Percentiles rank a stretch among this genome's conserved stretches.
Evolutionary conservation across 495 filamentous ascomycete genomes (phyloP).

Genomic region (Penicillium turbatum): DNA sequence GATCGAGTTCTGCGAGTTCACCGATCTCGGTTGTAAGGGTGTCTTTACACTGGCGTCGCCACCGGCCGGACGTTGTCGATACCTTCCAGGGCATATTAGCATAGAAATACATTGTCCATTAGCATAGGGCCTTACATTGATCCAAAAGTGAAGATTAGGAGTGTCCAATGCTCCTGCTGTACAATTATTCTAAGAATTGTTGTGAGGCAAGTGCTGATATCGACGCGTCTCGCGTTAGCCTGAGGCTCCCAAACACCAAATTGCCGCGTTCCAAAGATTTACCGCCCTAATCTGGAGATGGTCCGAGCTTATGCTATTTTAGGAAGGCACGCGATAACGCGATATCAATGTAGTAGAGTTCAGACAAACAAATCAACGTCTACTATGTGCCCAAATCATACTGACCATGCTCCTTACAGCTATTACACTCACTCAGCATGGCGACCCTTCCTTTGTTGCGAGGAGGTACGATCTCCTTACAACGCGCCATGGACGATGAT

Average conservation of each 20-base stretch:
- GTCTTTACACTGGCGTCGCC: conserved; percentile 35
- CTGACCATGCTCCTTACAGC: no score
- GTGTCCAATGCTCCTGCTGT: conserved; percentile 4
- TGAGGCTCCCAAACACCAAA: conserved; percentile 34
- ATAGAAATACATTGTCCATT: background rate
- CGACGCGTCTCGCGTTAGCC: conserved; percentile 28
- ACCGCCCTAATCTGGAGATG: conserved; percentile 12
- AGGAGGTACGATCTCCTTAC: no score
- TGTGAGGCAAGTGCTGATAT: conserved; percentile 5
- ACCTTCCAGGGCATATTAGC: conserved; percentile 29
- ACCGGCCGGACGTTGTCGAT: conserved; percentile 36
- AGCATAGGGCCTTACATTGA: conserved; percentile 16
- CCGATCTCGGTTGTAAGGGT: conserved; percentile 32
- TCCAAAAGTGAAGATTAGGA: background rate
- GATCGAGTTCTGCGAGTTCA: conserved; percentile 52
- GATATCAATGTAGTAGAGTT: no score
- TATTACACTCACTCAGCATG: no score
- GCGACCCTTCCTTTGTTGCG: no score
- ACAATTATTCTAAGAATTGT: conserved; percentile 5
- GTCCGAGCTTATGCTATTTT: background rate
- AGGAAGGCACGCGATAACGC: background rate
- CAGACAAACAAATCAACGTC: no score
- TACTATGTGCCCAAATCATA: no score
- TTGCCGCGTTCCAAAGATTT: conserved; percentile 35
- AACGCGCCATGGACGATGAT: no score